Evolutionary conservation across 1,284 basidiomycete species (phyloP), one percentile per base, ranked within the genome.

Genomic region (Sporisorium exsertum): DNA sequence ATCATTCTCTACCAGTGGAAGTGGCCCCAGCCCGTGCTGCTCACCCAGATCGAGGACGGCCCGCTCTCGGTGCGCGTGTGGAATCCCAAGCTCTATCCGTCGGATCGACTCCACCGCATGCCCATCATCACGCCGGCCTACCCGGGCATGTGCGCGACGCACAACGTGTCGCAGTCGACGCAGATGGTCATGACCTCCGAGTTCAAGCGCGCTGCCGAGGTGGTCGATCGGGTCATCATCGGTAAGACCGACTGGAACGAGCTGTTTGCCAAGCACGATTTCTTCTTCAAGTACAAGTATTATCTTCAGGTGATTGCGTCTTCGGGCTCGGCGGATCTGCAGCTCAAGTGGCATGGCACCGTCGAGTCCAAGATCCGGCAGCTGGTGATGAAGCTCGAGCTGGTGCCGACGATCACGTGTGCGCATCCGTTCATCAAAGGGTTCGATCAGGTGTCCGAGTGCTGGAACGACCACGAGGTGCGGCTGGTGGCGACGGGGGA

Each of bases 61-160:
- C 94, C 94, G 1, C 86, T 97, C 80, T 93, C 93, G 80, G 93
- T 97, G 68, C 90, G 93, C 74, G 95, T 99, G 5, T 99, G 97
- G 97, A 99, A 99, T 86, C 97, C 97, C 1, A 94, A 93, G 93
- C 87, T 98, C 58, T 98, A 98, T 86, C 94, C 95, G 1, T 90
- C 91, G 71, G 97, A 99, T 87, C 90, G 94, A 70, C 90, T 92
- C 37, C 97, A 99, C 87, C 90, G 94, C 69, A 99, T 99, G 97
- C 97, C 97, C n/a, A 98, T 99, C 85, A 99, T 99, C 82, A 99
- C 97, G 1, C 97, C 97, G 5, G 95, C 97, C 24, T 99, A 98
- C 87, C 97, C 97, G 43, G 93, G 95, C n/a, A 99, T 99, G 96
- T 99, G 96, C 86, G 91, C 96, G 35, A 99, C 97, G 16, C 97